phyloP scores from a whole-genome alignment of 305 asterid genomes.

The Striga hermonthica region DNA sequence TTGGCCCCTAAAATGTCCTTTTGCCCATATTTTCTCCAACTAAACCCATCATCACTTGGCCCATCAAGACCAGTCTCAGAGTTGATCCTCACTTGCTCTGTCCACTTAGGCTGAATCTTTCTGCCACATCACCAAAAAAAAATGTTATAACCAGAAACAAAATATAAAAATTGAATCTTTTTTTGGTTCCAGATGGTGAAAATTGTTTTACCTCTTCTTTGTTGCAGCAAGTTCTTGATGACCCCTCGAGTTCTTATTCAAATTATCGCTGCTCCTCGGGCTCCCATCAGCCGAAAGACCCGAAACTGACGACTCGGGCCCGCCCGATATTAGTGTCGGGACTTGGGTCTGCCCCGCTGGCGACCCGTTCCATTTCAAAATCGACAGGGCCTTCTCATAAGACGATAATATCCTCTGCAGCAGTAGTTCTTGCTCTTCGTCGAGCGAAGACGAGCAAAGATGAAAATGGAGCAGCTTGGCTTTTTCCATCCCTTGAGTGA shows the following conservation, averaged over 20 bases:
- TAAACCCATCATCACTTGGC: constrained; percentile 63
- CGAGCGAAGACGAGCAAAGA: constrained; percentile 36
- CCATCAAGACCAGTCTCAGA: constrained; percentile 65
- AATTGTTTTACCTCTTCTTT: constrained; percentile 53
- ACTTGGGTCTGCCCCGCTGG: not conserved
- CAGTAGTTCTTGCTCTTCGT: constrained; percentile 41
- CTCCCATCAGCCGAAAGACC: not conserved
- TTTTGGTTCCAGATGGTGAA: no score
- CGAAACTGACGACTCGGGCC: not conserved
- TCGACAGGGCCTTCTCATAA: constrained; percentile 46
- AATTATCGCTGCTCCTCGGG: not conserved
- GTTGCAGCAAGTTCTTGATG: constrained; percentile 40
- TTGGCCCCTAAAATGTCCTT: constrained; percentile 78
- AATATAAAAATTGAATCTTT: not conserved
- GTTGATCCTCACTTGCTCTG: constrained; percentile 51
- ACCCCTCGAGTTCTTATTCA: not conserved
- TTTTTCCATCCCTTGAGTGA: constrained; percentile 59
- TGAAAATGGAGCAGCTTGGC: constrained; percentile 59
- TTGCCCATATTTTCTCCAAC: constrained; percentile 83
- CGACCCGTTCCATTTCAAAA: constrained; percentile 41
- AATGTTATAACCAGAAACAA: not conserved
- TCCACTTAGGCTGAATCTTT: constrained; percentile 61
- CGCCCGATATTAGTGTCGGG: not conserved
- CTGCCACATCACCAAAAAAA: constrained; percentile 38
- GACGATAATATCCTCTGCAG: constrained; percentile 49